Evolutionary conservation across 768 basidiomycete species (phyloP).

Genomic region (Hericium coralloides): DNA sequence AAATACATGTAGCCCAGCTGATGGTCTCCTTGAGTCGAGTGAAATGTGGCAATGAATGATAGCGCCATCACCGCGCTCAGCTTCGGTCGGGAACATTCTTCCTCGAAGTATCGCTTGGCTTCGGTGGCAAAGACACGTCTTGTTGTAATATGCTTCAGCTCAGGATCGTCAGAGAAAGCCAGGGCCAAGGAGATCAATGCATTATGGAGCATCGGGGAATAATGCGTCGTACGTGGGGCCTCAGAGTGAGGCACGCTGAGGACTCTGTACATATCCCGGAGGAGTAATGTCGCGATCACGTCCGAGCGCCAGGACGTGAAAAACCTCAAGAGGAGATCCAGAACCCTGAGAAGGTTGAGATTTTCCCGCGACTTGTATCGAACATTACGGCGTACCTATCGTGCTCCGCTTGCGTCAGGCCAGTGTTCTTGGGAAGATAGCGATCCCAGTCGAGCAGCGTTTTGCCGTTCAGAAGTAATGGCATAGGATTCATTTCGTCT

Average conservation of each 20-base stretch:
- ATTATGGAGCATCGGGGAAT: conserved; percentile 69
- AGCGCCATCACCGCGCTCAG: conserved; percentile 32
- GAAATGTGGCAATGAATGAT: conserved; percentile 29
- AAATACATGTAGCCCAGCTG: conserved; percentile 36
- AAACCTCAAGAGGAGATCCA: conserved; percentile 30
- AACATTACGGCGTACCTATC: conserved; percentile 13
- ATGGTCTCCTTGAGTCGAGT: conserved; percentile 31
- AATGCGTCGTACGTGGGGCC: conserved; percentile 41
- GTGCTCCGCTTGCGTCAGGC: conserved; percentile 21
- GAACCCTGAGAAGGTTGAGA: conserved; percentile 17
- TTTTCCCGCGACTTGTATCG: background rate
- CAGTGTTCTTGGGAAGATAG: conserved; percentile 21
- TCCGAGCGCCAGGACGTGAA: conserved; percentile 32
- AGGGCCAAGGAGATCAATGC: conserved; percentile 40
- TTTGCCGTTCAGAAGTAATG: background rate
- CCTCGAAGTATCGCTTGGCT: conserved; percentile 31
- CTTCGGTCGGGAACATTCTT: conserved; percentile 31
- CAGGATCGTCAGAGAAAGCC: conserved; percentile 28
- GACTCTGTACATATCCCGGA: conserved; percentile 32
- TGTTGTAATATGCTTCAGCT: conserved; percentile 19
- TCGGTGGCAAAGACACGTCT: conserved; percentile 26
- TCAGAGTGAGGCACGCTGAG: conserved; percentile 20
- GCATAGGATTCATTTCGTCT: background rate
- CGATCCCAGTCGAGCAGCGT: conserved; percentile 20
- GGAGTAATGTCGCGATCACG: conserved; percentile 30